Evolutionary conservation across 805 yeast genomes (phyloP).

Genomic region (Metschnikowia corniflorae): DNA sequence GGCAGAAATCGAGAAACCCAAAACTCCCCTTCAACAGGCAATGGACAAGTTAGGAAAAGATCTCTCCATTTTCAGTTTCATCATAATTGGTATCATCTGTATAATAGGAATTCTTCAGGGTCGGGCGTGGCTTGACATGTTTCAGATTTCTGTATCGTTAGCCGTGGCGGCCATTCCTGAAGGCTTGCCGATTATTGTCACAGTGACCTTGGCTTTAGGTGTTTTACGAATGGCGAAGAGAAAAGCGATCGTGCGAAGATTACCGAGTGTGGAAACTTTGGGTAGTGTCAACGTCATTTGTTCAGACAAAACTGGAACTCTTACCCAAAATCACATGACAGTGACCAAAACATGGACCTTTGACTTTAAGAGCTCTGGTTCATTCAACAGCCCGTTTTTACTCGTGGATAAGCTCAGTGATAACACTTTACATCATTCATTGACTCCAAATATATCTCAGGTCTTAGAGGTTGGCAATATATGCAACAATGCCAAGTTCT

Average conservation of each 20-base stretch:
- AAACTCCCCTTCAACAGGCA: conserved; percentile 91
- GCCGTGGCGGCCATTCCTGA: conserved; percentile 99
- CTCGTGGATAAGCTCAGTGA: conserved; percentile 47
- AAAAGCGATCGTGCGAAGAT: conserved; percentile 88
- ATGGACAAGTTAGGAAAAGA: conserved; percentile 97
- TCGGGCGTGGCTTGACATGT: conserved; percentile 94
- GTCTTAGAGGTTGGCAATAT: conserved; percentile 64
- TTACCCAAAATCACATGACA: conserved; percentile 90
- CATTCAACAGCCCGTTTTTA: conserved; percentile 37
- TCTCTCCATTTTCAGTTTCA: conserved; percentile 77
- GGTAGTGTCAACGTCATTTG: conserved; percentile 94
- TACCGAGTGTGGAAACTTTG: conserved; percentile 92
- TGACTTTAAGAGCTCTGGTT: conserved; percentile 45
- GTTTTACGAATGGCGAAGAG: conserved; percentile 94
- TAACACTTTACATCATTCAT: conserved; percentile 37
- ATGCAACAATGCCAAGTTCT: conserved; percentile 72
- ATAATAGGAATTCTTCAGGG: conserved; percentile 89
- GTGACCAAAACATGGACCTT: conserved; percentile 79
- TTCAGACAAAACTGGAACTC: conserved; percentile 87
- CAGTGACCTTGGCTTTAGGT: conserved; percentile 94
- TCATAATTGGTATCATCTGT: conserved; percentile 87
- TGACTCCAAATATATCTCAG: conserved; percentile 53
- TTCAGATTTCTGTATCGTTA: conserved; percentile 91
- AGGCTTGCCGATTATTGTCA: conserved; percentile 96
- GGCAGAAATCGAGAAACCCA: conserved; percentile 93